Base-by-base conservation (phyloP, 1,284 basidiomycete species). In the Xanthoconium separans region DNA sequence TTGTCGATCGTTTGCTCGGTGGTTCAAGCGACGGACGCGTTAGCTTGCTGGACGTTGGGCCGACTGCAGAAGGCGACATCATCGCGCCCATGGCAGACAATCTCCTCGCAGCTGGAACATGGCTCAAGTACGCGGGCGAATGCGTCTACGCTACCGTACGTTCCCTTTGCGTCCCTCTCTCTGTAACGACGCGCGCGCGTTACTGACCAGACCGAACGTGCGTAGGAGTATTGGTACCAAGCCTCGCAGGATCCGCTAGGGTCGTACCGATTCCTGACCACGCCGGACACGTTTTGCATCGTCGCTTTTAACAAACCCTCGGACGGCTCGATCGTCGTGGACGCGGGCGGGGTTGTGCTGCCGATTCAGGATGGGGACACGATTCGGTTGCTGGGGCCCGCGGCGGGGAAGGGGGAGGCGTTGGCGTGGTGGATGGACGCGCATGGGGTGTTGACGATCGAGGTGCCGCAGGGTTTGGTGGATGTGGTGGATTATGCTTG, bases 11-110 rank as follows among this genome's bases (percentile, higher is more conserved):
- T 44, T 47, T 18, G 49, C n/a, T n/a, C n/a, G n/a, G n/a, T n/a
- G n/a, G n/a, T 62, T 27, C 27, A 27, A 27, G 27, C 27, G 27
- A 6, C 27, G 27, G 27, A 6, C 4, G 6, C 11, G 34, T n/a
- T 47, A 82, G 79, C 58, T 68, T 83, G 39, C 65, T 83, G 6
- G 79, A 84, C 49, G 62, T 83, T 15, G 81, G 82, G 0, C 82
- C 82, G 0, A 78, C 73, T 2, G 80, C 77, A 0, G 78, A 81
- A 52, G 82, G 82, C 0, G 71, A 74, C 29, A 79, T 84, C 31
- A 75, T 80, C 34, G 66, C 66, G 4, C 73, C 77, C 0, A 77
- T 80, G 74, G 65, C 65, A 37, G 61, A 76, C 10, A 77, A 77
- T 39, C 69, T 84, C n/a, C 68, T 76, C 9, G 78, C 74, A 20